Conservation (phyloP, 805 yeast genomes). For the Candida stauntonica region DNA sequence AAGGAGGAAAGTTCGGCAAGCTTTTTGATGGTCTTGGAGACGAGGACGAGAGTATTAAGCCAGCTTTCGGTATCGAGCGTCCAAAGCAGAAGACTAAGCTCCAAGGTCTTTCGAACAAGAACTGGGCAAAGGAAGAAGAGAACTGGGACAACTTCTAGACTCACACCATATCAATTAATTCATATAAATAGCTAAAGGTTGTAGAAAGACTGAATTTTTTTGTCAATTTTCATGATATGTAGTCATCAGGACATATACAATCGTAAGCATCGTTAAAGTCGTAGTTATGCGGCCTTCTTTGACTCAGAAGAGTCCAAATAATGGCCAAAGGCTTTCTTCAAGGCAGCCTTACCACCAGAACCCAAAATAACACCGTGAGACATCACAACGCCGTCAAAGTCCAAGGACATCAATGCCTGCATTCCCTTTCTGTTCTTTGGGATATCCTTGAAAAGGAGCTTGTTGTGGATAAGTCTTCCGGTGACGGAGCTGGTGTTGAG, state of each 20-base stretch:
- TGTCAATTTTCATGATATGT: neutral
- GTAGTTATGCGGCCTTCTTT: neutral
- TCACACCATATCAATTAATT: neutral
- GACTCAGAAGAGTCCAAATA: slow-evolving; percentile 5
- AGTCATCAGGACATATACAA: neutral
- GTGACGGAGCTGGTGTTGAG: slow-evolving; percentile 38
- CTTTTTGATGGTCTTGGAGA: slow-evolving; percentile 55
- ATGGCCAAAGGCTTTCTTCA: slow-evolving; percentile 21
- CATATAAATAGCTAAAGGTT: neutral
- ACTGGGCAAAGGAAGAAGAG: slow-evolving; percentile 47
- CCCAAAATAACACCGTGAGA: slow-evolving; percentile 61
- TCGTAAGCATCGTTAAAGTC: neutral
- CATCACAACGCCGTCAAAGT: slow-evolving; percentile 46
- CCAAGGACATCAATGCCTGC: slow-evolving; percentile 31
- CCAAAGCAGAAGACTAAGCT: slow-evolving; percentile 58
- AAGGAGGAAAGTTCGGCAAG: slow-evolving; percentile 40
- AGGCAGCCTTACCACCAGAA: slow-evolving; percentile 29
- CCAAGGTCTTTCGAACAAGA: slow-evolving; percentile 42
- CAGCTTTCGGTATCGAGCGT: slow-evolving; percentile 63
- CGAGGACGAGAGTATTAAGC: slow-evolving; percentile 38
- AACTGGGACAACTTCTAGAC: slow-evolving; percentile 64
- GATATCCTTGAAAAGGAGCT: slow-evolving; percentile 20
- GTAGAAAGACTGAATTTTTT: no score
- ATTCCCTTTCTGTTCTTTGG: slow-evolving; percentile 16
- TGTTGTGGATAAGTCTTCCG: slow-evolving; percentile 32